These are phyloP conservation scores for Aspergillus uvarum DNA, from an alignment of 2,329 filamentous ascomycete genomes.

Conservation along the genomic window DNA sequence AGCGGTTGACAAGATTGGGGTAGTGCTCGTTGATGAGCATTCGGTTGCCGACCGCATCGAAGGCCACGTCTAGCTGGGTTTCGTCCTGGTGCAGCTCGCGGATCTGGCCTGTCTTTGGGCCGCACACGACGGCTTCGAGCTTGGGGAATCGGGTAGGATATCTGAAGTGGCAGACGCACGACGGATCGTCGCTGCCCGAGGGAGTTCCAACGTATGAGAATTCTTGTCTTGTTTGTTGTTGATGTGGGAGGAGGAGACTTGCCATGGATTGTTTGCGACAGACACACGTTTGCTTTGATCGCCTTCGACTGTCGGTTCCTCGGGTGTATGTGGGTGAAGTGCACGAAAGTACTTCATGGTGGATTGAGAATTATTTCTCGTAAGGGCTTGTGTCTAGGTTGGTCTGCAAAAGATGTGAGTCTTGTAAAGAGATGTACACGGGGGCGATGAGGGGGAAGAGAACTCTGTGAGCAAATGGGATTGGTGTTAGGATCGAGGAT, in stretches of 20 bases:
- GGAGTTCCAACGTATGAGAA: background rate
- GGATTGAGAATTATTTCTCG: background rate
- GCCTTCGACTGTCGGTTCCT: background rate
- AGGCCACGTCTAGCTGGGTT: slow-evolving; percentile 26
- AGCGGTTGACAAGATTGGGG: slow-evolving; percentile 7
- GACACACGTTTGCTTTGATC: background rate
- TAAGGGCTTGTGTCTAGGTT: background rate
- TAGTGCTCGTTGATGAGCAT: slow-evolving; percentile 26
- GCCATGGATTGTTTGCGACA: slow-evolving; percentile 13
- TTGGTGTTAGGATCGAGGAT: background rate
- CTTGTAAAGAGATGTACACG: background rate
- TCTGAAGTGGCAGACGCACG: slow-evolving; percentile 25
- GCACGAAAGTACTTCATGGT: background rate
- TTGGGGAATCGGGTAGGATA: slow-evolving; percentile 11
- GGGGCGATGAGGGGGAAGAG: background rate
- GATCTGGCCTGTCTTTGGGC: slow-evolving; percentile 14
- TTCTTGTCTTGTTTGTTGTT: background rate
- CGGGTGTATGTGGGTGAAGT: background rate
- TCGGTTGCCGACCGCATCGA: slow-evolving; percentile 23
- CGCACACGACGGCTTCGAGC: slow-evolving; percentile 20
- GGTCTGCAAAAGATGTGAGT: background rate
- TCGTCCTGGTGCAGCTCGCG: slow-evolving; percentile 18
- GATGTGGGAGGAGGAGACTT: background rate
- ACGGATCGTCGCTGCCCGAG: slow-evolving; percentile 19
- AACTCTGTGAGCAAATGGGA: background rate